Conservation (phyloP, 2,329 filamentous ascomycete genomes). For the Raffaelea arxii region DNA sequence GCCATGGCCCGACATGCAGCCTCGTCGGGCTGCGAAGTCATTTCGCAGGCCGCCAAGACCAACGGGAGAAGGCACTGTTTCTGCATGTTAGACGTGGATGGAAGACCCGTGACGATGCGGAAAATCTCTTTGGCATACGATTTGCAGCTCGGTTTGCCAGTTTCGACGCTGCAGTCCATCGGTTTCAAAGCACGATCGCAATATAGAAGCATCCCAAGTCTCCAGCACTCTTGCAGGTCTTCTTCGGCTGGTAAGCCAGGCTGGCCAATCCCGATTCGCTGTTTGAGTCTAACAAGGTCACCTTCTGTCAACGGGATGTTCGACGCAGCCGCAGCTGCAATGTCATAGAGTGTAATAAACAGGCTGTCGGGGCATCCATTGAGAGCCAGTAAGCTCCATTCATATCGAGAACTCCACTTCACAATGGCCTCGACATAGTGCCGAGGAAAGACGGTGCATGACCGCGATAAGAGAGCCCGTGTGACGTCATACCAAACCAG, state of each 20-base stretch:
- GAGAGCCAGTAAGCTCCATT: conserved; percentile 3
- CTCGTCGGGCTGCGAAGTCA: neutral
- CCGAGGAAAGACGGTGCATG: neutral
- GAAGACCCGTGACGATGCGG: neutral
- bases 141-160: neutral
- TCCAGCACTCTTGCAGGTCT: neutral
- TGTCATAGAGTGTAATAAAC: neutral
- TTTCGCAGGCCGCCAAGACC: neutral
- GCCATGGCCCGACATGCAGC: neutral
- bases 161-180: too few relatives aligned
- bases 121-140: conserved; percentile 1
- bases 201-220: neutral
- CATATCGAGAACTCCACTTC: neutral
- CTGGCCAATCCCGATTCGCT: neutral
- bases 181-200: neutral
- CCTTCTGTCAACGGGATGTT: neutral
- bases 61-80: conserved; percentile 1
- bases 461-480: neutral
- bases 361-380: conserved; percentile 3
- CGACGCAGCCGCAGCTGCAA: neutral
- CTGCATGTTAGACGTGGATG: neutral
- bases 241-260: neutral
- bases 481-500: neutral
- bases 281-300: neutral
- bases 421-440: neutral